Conservation (phyloP, 768 basidiomycete species). For the Boletus rufocinnamomeus region DNA sequence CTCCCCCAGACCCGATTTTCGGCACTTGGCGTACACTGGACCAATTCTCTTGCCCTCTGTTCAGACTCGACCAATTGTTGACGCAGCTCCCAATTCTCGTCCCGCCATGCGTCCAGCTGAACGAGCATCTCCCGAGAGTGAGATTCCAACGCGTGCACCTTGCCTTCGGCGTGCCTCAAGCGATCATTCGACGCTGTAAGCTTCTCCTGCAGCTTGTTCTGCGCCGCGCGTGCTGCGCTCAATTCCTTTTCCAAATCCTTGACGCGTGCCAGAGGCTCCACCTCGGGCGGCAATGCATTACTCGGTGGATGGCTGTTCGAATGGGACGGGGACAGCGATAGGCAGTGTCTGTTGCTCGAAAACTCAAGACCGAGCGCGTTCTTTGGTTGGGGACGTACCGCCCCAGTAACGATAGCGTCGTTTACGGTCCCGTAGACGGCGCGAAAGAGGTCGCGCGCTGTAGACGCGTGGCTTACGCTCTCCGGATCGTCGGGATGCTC, state of each 20-base stretch:
- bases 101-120: slow-evolving; percentile 21
- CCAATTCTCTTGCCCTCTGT: slow-evolving; percentile 19
- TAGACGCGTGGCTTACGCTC: slow-evolving; percentile 22
- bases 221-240: slow-evolving; percentile 11
- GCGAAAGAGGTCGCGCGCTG: slow-evolving; percentile 34
- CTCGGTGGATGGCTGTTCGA: not conserved
- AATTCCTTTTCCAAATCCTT: slow-evolving; percentile 31
- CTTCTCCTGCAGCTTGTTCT: slow-evolving; percentile 22
- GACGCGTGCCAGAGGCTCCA: slow-evolving; percentile 15
- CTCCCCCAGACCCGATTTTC: slow-evolving; percentile 31
- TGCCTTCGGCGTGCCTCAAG: slow-evolving; percentile 19
- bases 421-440: slow-evolving; percentile 31
- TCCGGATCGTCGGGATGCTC: slow-evolving; percentile 23
- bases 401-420: slow-evolving; percentile 21
- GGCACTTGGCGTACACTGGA: slow-evolving; percentile 12
- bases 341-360: slow-evolving; percentile 6
- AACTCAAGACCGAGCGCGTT: slow-evolving; percentile 34
- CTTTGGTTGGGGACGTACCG: slow-evolving; percentile 11
- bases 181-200: slow-evolving; percentile 18
- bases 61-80: slow-evolving; percentile 28
- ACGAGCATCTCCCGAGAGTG: slow-evolving; percentile 22
- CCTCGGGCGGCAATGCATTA: not conserved
- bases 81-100: slow-evolving; percentile 27
- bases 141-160: slow-evolving; percentile 21
- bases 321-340: slow-evolving; percentile 3